Percentiles rank a stretch among this genome's conserved stretches.
phyloP scores from a whole-genome alignment of 768 basidiomycete species.

The Calvatia gigantea region DNA sequence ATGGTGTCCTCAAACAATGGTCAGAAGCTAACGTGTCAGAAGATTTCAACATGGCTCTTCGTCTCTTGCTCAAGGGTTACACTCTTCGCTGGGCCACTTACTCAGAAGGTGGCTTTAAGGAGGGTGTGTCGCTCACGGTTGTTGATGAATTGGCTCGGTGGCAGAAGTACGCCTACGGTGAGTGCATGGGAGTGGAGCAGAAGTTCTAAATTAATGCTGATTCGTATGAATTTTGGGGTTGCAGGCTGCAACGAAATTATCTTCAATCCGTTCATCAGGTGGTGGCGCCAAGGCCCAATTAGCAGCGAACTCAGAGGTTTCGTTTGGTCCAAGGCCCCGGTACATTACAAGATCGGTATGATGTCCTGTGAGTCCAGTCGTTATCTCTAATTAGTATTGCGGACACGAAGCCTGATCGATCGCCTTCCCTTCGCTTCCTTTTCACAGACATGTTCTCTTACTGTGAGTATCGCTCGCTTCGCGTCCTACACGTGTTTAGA shows the following conservation, averaged over 20 bases:
- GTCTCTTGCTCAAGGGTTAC: constrained; percentile 67
- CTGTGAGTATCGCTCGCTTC: constrained; percentile 26
- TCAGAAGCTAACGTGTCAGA: constrained; percentile 75
- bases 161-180: constrained; percentile 73
- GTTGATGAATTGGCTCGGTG: constrained; percentile 89
- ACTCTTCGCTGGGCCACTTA: constrained; percentile 84
- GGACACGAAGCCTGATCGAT: background rate
- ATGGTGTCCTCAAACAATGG: constrained; percentile 70
- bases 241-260: constrained; percentile 70
- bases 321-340: constrained; percentile 70
- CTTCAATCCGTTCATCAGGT: constrained; percentile 77
- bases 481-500: constrained; percentile 5
- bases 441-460: constrained; percentile 45
- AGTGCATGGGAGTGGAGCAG: constrained; percentile 10
- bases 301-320: constrained; percentile 70
- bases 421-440: background rate
- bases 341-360: constrained; percentile 83
- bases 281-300: constrained; percentile 79
- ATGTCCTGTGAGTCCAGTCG: constrained; percentile 50
- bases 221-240: constrained; percentile 15
- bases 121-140: constrained; percentile 82
- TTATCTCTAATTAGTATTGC: background rate
- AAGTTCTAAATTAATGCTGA: background rate
- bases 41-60: constrained; percentile 75
- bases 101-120: constrained; percentile 81